These are phyloP conservation scores for Hyphodiscus hymeniophilus DNA, from an alignment of 495 filamentous ascomycete species.

Conservation along the genomic window DNA sequence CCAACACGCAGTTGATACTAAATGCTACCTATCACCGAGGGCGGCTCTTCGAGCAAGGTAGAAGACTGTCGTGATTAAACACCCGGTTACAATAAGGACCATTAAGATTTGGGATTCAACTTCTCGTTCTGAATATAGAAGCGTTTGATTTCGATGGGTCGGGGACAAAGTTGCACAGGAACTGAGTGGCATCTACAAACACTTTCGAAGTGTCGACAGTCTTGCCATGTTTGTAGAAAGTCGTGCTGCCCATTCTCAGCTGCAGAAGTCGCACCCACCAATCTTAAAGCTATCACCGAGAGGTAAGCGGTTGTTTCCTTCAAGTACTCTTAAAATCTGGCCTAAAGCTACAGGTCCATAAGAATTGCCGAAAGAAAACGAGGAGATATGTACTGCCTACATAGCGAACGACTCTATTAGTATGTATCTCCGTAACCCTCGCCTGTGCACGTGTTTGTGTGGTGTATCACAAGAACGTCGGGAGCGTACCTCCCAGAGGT, in stretches of 20 bases:
- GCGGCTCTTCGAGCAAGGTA: slow-evolving; percentile 51
- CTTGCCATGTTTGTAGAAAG: slow-evolving; percentile 47
- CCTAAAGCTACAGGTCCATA: no score
- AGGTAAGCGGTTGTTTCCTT: no score
- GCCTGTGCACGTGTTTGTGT: slow-evolving; percentile 39
- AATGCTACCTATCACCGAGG: slow-evolving; percentile 45
- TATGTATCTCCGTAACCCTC: slow-evolving; percentile 42
- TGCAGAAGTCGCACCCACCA: slow-evolving; percentile 67
- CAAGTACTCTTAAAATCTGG: no score
- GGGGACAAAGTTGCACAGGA: slow-evolving; percentile 50
- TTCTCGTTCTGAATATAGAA: slow-evolving; percentile 55
- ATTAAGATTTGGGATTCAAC: slow-evolving; percentile 26
- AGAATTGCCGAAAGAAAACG: no score
- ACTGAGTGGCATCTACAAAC: slow-evolving; percentile 63
- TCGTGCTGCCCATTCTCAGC: slow-evolving; percentile 45
- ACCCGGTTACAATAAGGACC: slow-evolving; percentile 40
- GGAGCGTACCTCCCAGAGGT: slow-evolving; percentile 62
- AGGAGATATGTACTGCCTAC: no score
- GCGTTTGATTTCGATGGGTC: slow-evolving; percentile 49
- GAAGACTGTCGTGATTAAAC: slow-evolving; percentile 49
- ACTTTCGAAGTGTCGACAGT: slow-evolving; percentile 51
- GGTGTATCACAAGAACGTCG: slow-evolving; percentile 42
- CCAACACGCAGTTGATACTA: slow-evolving; percentile 51
- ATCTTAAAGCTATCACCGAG: slow-evolving; percentile 62
- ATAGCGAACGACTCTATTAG: no score